Base-by-base conservation (phyloP, 2,329 filamentous ascomycete species). In the Cryphonectria parasitica region DNA sequence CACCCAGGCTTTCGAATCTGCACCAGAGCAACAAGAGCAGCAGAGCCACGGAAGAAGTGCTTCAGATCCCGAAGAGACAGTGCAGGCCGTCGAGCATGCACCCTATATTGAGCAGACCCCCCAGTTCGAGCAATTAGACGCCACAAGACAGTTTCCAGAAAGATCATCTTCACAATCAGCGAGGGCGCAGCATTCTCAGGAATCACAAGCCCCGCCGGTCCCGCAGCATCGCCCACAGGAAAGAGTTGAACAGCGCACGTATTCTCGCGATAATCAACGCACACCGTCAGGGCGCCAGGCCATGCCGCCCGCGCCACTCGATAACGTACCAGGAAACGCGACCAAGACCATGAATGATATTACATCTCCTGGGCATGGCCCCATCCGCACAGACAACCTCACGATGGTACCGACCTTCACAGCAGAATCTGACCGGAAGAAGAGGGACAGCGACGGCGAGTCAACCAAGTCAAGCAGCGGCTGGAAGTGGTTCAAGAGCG, bases 401-500 rank as follows among this genome's bases (percentile, higher is more conserved):
- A 94, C 93, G 0, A 91, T 94, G 74, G 94, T 96, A 66, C 93
- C 94, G 0, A 95, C 91, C 0, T 83, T 92, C 61, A 83, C 77
- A 67, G n/a, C 13, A 28, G 76, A 83, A 2, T 92, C 95, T 70
- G 92, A 96, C 68, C 92, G 89, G 79, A 93, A 92, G 76, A 76
- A 83, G 0, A 95, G 92, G 77, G 91, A 94, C 5, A 89, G 87
- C 73, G 85, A 90, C 22, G 77, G 80, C 1, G 90, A 93, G 62
- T 86, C 86, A 66, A 85, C 91, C 72, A 97, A 96, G 78, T 95
- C 94, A 15, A 92, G 91, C 72, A 93, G 88, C 79, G 89, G 89
- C 79, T 92, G 93, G 92, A 93, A 93, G 75, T 95, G 92, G 91
- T 89, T 97, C 78, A 90, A 90, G 75, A 87, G 95, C 43, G 92